Conservation (phyloP, 331 rosid genomes). For the Saraca asoca region DNA sequence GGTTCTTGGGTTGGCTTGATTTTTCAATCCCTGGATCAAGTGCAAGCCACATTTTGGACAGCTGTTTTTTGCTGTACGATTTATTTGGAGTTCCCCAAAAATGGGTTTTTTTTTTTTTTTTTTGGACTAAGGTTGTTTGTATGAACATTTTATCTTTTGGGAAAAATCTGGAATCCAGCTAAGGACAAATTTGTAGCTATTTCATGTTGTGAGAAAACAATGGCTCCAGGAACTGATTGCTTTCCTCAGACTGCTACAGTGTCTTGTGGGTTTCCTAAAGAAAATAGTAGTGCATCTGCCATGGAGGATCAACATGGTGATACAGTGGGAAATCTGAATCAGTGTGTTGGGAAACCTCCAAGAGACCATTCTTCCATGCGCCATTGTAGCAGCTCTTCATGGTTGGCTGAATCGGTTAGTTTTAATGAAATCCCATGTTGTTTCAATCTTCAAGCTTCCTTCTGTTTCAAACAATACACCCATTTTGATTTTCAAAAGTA, state of each 20-base stretch:
- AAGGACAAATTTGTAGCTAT: constrained; percentile 11
- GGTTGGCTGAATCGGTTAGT: constrained; percentile 58
- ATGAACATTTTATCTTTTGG: constrained; percentile 24
- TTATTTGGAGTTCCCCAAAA: constrained; percentile 27
- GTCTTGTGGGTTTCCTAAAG: constrained; percentile 31
- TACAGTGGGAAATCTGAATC: constrained; percentile 42
- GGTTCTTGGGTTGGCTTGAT: constrained; percentile 20
- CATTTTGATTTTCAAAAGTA: not conserved
- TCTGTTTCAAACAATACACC: not conserved
- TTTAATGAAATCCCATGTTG: not conserved
- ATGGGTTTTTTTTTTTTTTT: constrained; percentile 39
- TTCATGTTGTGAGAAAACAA: constrained; percentile 42
- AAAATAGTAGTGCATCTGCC: constrained; percentile 23
- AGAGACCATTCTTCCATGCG: constrained; percentile 53
- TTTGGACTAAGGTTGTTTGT: constrained; percentile 24
- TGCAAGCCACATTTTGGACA: constrained; percentile 31
- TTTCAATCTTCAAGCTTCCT: not conserved
- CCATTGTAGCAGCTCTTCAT: constrained; percentile 57
- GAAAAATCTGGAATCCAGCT: constrained; percentile 26
- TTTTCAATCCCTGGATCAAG: constrained; percentile 40
- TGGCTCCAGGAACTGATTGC: constrained; percentile 49
- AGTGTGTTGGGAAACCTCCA: constrained; percentile 56
- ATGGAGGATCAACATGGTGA: constrained; percentile 61
- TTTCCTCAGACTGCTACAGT: constrained; percentile 31
- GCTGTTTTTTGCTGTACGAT: constrained; percentile 37